Evolutionary conservation across 345 rosid species (phyloP), one percentile per base, ranked within the genome.

Genomic region (Arabis hirsuta): DNA sequence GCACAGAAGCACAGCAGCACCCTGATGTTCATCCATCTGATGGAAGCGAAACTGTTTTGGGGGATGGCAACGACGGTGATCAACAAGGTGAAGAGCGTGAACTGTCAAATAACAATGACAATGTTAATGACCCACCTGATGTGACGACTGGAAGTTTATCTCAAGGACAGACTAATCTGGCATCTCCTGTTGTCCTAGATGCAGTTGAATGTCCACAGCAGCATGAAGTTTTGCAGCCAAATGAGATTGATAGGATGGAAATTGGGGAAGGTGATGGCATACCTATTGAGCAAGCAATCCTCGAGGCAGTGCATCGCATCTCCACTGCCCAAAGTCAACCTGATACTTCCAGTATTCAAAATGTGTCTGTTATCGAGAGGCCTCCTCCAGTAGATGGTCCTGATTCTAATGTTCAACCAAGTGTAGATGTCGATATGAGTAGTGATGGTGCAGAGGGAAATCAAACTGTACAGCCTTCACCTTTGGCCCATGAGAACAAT

Each of bases 381-480:
- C 76, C 85, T 47, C 66, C 61, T 61, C 53, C 63, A 16, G 82
- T 72, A 64, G 80, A 58, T 61, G 74, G 54, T 73, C 72, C 60
- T 61, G 76, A 63, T 61, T 61, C 81, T 58, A 78, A 69, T 41
- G 12, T 72, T 77, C 79, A 69, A 73, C 80, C 73, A 71, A 74
- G 54, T 84, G 81, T 51, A 67, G 97, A 91, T 85, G 83, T 91
- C 69, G 95, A 94, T 76, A 91, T 91, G 98, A 82, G 75, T 80
- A 80, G 82, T 38, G 70, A 62, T 73, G 87, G 84, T 75, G 84
- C 78, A 38, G 91, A 84, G 76, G 88, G 71, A 72, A 83, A 80
- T 83, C 92, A 78, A 79, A 69, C 61, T 12, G 84, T 77, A 58
- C 82, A 82, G 69, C 72, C 87, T 24, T 66, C 63, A 56, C 79